Base-by-base conservation (phyloP, 2,329 filamentous ascomycete genomes). In the Metarhizium guizhouense region DNA sequence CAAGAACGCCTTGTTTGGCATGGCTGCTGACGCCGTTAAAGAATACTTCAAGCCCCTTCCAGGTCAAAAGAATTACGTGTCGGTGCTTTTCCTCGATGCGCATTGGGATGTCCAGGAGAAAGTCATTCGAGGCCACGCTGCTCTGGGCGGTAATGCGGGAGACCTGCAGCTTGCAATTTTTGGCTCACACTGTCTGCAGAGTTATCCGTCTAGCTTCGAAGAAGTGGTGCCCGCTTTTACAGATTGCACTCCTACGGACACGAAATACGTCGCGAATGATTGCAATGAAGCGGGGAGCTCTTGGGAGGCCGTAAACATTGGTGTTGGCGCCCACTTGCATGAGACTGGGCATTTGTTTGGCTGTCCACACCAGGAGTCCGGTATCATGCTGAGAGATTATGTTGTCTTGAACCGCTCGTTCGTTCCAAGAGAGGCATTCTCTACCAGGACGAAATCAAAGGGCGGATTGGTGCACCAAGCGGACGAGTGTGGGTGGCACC, bases 291-390 rank as follows among this genome's bases (percentile, higher is more conserved):
- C 86, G 6, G 92, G 92, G 29, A 95, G 89, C 67, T 94, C 85
- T 50, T 97, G 93, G 93, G 93, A 97, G 69, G 85, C 91, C n/a
- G 91, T 90, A 30, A 95, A 93, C 63, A 87, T 96, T 58, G 92
- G 92, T 34, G 95, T 97, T 60, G 93, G 93, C 7, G 92, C 90
- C 10, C 93, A 97, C 70, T 72, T 97, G 51, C 93, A 95, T 69
- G 91, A 96, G 71, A 87, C 87, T 0, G 93, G 93, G 3, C 93
- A 95, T 72, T 72, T 96, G 25, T 88, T 97, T 62, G 93, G 93
- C 52, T 95, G 90, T 61, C 90, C 90, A 10, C 89, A 95, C 67
- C 90, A 95, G 67, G 90, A 94, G 65, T 87, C 77, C 32, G 93
- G 94, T n/a, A 79, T 97, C 58, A 97, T 97, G 93, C 76, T 91